Conservation (phyloP, 2,329 filamentous ascomycete species). For the Podosphaera xanthii region DNA sequence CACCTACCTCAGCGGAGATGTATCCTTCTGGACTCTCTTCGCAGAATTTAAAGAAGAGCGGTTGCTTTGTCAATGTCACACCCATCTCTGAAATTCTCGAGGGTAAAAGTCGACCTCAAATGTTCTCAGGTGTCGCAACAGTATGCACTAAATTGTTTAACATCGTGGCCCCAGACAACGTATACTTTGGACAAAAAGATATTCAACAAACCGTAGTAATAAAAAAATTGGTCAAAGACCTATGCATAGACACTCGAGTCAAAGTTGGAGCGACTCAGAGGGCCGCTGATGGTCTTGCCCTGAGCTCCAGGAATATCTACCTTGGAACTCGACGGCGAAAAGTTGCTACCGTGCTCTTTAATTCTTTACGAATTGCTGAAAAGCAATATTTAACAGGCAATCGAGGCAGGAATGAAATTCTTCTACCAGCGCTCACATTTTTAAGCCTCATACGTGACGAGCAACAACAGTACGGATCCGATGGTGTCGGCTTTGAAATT, state of each 20-base stretch:
- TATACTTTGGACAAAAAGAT: constrained; percentile 95
- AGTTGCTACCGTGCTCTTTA: constrained; percentile 49
- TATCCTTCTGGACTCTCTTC: constrained; percentile 56
- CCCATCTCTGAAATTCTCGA: constrained; percentile 65
- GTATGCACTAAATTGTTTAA: constrained; percentile 91
- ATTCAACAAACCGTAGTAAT: constrained; percentile 90
- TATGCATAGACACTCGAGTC: constrained; percentile 56
- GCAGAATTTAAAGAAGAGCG: constrained; percentile 51
- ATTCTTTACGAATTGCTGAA: constrained; percentile 49
- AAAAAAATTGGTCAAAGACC: constrained; percentile 66
- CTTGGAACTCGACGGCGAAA: constrained; percentile 51
- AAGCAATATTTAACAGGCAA: constrained; percentile 32
- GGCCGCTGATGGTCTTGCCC: constrained; percentile 60
- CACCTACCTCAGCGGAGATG: constrained; percentile 62
- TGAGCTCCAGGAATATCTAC: constrained; percentile 88
- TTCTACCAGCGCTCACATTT: constrained; percentile 45
- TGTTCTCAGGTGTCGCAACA: constrained; percentile 89
- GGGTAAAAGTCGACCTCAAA: constrained; percentile 68
- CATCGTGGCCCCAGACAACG: constrained; percentile 51
- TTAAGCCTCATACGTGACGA: constrained; percentile 29
- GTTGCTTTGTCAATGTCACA: constrained; percentile 79
- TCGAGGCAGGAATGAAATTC: constrained; percentile 37
- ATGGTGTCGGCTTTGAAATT: constrained; percentile 49
- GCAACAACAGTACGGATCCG: constrained; percentile 36
- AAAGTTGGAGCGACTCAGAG: constrained; percentile 52